Conservation (phyloP, 345 rosid species). For the Conringia planisiliqua region DNA sequence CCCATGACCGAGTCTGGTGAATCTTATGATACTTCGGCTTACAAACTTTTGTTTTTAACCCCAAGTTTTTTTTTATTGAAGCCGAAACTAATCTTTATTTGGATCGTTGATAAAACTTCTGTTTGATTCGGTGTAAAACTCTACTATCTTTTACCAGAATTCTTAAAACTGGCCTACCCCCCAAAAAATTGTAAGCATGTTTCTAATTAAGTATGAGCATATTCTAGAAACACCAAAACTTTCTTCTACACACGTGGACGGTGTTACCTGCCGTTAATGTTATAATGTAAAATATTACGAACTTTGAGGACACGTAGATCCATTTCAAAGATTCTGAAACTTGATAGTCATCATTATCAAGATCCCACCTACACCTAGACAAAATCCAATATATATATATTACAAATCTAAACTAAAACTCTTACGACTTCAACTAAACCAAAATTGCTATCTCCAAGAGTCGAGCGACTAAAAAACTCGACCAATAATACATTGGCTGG, state of each 20-base stretch:
- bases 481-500: not conserved
- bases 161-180: not conserved
- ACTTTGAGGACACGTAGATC: conserved; percentile 6
- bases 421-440: not conserved
- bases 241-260: conserved; percentile 25
- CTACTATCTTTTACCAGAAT: not conserved
- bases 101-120: not conserved
- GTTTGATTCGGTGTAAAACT: not conserved
- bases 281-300: not conserved
- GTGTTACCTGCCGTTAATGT: conserved; percentile 14
- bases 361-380: conserved; percentile 25
- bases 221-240: conserved; percentile 4
- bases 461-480: not conserved
- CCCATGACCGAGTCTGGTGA: not conserved
- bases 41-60: not conserved
- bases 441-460: not conserved
- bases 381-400: not conserved
- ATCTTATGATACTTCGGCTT: not conserved
- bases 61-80: not conserved
- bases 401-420: not conserved
- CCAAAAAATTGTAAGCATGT: not conserved
- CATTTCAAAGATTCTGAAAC: conserved; percentile 18
- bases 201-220: not conserved
- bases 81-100: not conserved
- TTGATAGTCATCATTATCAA: conserved; percentile 13